A percentile compares a stretch with the other conserved stretches of the same genome.
These are phyloP conservation scores for Raffaelea albimanens DNA, from an alignment of 2,329 filamentous ascomycete species.

Conservation along the genomic window DNA sequence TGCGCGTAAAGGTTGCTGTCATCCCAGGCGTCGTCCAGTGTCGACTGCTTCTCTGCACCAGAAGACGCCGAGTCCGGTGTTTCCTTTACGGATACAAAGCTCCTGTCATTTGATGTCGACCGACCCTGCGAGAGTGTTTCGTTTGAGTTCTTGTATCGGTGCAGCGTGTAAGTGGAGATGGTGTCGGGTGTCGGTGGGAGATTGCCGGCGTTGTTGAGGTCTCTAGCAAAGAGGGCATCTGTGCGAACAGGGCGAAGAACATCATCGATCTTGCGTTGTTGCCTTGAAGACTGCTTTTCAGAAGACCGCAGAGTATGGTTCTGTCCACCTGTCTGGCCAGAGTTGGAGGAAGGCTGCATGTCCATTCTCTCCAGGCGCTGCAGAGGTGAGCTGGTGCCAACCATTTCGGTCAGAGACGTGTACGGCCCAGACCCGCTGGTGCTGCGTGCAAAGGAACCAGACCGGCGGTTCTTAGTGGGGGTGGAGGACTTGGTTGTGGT, in stretches of 20 bases:
- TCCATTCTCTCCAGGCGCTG: slow-evolving; percentile 40
- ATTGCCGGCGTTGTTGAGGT: slow-evolving; percentile 30
- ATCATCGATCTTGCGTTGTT: slow-evolving; percentile 37
- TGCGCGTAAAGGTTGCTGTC: slow-evolving; percentile 11
- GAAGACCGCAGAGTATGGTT: no score
- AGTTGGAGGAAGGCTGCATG: no score
- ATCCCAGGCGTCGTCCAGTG: no score
- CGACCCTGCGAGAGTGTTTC: slow-evolving; percentile 32
- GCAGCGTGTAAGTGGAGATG: slow-evolving; percentile 45
- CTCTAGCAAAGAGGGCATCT: slow-evolving; percentile 29
- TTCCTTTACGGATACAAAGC: slow-evolving; percentile 22
- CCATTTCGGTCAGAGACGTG: slow-evolving; percentile 35
- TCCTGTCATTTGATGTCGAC: slow-evolving; percentile 19
- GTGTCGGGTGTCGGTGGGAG: slow-evolving; percentile 52
- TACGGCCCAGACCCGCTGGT: slow-evolving; percentile 24
- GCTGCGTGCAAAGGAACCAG: slow-evolving; percentile 20
- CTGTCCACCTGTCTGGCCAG: no score
- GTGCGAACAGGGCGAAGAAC: slow-evolving; percentile 39
- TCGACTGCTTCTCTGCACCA: slow-evolving; percentile 8
- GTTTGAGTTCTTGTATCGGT: slow-evolving; percentile 39
- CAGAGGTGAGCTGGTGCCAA: slow-evolving; percentile 36
- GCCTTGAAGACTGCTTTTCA: no score
- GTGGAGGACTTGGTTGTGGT: slow-evolving; percentile 3
- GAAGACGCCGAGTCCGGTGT: slow-evolving; percentile 18
- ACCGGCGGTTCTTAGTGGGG: background rate